Base-by-base conservation (phyloP, 2,329 filamentous ascomycete genomes). In the Capronia epimyces region DNA sequence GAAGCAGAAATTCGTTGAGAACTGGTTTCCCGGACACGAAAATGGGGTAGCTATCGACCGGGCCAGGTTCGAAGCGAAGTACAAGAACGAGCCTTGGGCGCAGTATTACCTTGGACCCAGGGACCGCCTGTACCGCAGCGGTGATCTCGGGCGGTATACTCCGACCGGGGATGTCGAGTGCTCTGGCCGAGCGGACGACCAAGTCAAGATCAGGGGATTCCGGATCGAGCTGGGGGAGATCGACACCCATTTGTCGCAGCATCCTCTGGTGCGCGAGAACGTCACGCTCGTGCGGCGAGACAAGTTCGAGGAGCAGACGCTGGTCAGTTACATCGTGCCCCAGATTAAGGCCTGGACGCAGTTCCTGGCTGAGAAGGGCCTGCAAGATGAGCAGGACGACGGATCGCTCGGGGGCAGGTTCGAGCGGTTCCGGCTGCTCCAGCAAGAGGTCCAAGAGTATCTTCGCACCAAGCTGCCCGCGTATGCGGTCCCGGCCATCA, bases 161-260 rank as follows among this genome's bases (percentile, higher is more conserved):
- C 74, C 77, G 1, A 76, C 81, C 39, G 88, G 87, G 29, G 83
- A 84, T 58, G 84, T 89, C 9, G 85, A 86, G 63, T 87, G 83
- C 64, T 84, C 86, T 8, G 91, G 91, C 18, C 79, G 93, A 52
- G 83, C 82, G 20, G 91, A 97, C 64, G 80, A 85, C 60, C 91
- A 97, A 66, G 87, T 96, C 72, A 98, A 97, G 75, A 91, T 97
- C 59, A 85, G 93, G 53, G 91, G 91, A 1, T 97, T 96, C 76
- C 80, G 91, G 55, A 95, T 98, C 60, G 93, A 98, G 71, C 82
- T 97, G 40, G 86, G 85, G 57, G 93, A 97, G 60, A 96, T 97
- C 60, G 90, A 97, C 67, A 86, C 77, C 36, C 84, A 95, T 66
- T 72, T 96, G 41, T 86, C 82, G 47, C 78, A 82, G 39, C 81